Percentiles rank a stretch among this genome's conserved stretches.
These are phyloP conservation scores for Penicillium sp. DNA, from an alignment of 2,329 filamentous ascomycete genomes.

Conservation along the genomic window DNA sequence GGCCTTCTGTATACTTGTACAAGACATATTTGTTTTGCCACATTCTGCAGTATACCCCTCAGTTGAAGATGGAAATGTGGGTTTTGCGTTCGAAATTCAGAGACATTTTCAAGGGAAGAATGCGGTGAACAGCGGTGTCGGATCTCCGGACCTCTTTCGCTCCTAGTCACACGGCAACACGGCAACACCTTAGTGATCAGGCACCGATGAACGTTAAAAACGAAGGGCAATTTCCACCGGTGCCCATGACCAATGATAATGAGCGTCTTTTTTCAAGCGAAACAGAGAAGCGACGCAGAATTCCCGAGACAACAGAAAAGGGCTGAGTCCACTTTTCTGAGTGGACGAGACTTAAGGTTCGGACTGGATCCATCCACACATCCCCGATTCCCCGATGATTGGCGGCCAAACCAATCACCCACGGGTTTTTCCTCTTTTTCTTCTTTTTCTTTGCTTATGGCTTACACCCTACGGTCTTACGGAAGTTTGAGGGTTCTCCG, in stretches of 20 bases:
- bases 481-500: not conserved
- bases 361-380: slow-evolving; percentile 2
- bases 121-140: not conserved
- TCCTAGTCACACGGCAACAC: not conserved
- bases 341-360: slow-evolving; percentile 4
- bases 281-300: not conserved
- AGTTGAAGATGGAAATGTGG: not conserved
- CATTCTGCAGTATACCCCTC: not conserved
- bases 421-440: not conserved
- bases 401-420: not conserved
- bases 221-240: not conserved
- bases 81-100: not conserved
- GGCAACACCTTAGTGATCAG: not conserved
- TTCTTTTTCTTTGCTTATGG: not conserved
- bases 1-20: not conserved
- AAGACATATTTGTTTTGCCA: not conserved
- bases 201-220: not conserved
- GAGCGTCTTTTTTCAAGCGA: not conserved
- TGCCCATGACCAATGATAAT: not conserved
- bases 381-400: not conserved
- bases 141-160: not conserved
- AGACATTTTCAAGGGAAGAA: not conserved
- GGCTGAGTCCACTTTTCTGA: not conserved
- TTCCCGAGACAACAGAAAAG: not conserved
- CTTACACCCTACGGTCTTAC: not conserved